phyloP scores from a whole-genome alignment of 2,329 filamentous ascomycete species.

The Botryotinia narcissicola region DNA sequence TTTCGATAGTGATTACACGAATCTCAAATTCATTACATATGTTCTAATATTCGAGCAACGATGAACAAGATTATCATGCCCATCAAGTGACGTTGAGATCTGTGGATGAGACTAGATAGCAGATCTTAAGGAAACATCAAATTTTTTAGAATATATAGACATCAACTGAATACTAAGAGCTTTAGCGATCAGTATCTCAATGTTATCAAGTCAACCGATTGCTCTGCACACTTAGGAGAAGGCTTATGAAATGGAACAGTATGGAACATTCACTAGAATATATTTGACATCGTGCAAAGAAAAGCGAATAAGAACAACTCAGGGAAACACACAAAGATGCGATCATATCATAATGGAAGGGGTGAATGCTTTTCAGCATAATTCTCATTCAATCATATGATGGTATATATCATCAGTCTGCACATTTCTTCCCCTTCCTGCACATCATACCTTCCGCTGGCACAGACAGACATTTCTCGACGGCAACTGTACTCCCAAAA shows the following conservation, averaged over 20 bases:
- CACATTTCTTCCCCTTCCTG: not conserved
- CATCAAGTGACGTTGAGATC: not conserved
- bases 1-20: not conserved
- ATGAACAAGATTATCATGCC: not conserved
- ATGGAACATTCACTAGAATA: not conserved
- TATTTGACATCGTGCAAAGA: not conserved
- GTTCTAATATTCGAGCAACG: not conserved
- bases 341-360: not conserved
- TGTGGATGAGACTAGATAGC: not conserved
- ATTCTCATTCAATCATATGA: constrained; percentile 3
- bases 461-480: not conserved
- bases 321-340: not conserved
- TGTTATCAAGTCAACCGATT: not conserved
- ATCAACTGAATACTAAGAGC: not conserved
- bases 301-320: not conserved
- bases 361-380: not conserved
- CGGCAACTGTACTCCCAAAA: not conserved
- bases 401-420: constrained; percentile 1
- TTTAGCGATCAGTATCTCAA: not conserved
- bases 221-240: not conserved
- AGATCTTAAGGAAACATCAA: not conserved
- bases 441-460: not conserved
- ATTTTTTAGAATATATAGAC: not conserved
- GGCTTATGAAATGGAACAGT: not conserved
- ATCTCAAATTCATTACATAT: not conserved